A percentile compares a stretch with the other conserved stretches of the same genome.
Conservation (phyloP, 1,284 basidiomycete genomes). For the Puccinia hordei region DNA sequence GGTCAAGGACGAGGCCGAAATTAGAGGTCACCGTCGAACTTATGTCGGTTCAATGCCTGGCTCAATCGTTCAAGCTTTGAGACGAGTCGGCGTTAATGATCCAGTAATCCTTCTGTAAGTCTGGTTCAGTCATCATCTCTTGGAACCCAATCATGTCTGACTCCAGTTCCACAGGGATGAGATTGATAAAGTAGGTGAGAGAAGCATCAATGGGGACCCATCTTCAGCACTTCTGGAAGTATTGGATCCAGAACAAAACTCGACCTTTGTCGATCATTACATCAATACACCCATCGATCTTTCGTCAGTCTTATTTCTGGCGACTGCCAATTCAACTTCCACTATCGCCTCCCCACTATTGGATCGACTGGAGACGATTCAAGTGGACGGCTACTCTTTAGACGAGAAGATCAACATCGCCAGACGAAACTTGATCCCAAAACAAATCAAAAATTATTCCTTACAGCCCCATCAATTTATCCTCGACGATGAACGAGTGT, state of each 20-base stretch:
- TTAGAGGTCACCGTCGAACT: constrained; percentile 59
- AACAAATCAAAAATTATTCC: constrained; percentile 77
- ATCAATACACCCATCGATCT: constrained; percentile 59
- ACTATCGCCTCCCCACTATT: constrained; percentile 61
- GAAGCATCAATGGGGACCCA: constrained; percentile 61
- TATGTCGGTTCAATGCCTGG: constrained; percentile 64
- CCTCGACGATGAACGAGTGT: constrained; percentile 69
- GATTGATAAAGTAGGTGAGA: constrained; percentile 61
- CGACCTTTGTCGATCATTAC: constrained; percentile 61
- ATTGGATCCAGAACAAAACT: constrained; percentile 61
- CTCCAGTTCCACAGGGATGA: constrained; percentile 57
- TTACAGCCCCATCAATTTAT: constrained; percentile 63
- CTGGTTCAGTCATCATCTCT: background rate
- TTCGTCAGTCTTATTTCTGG: constrained; percentile 61
- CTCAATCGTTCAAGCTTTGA: constrained; percentile 64
- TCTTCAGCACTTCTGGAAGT: constrained; percentile 62
- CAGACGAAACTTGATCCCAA: constrained; percentile 71
- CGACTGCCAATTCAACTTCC: constrained; percentile 61
- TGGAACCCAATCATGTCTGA: background rate
- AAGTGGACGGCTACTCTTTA: constrained; percentile 61
- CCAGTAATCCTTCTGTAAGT: constrained; percentile 60
- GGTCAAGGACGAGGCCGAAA: constrained; percentile 62
- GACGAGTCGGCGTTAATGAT: constrained; percentile 61
- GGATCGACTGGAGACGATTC: constrained; percentile 61
- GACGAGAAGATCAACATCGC: constrained; percentile 62